phyloP scores from a whole-genome alignment of 1,139 yeast genomes.

The Candida tropicalis region DNA sequence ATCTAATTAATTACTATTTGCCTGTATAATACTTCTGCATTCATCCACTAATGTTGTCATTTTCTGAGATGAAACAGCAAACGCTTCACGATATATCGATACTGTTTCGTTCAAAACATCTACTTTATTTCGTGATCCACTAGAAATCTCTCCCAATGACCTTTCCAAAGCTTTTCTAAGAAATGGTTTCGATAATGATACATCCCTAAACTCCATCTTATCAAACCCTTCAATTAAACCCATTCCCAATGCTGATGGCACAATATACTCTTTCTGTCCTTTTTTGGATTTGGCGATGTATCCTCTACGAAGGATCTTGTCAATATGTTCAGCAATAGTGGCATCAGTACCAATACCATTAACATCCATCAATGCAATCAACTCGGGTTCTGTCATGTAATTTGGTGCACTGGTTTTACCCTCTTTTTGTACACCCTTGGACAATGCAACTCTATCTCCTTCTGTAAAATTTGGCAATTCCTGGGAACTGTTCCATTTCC shows the following conservation, averaged over 20 bases:
- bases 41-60: slow-evolving; percentile 28
- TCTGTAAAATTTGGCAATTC: slow-evolving; percentile 65
- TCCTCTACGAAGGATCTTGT: slow-evolving; percentile 67
- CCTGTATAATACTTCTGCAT: slow-evolving; percentile 21
- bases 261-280: slow-evolving; percentile 42
- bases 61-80: slow-evolving; percentile 39
- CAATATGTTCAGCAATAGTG: slow-evolving; percentile 97
- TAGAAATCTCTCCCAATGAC: slow-evolving; percentile 66
- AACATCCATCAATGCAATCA: slow-evolving; percentile 91
- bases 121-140: slow-evolving; percentile 57
- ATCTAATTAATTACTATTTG: slow-evolving; percentile 3
- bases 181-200: slow-evolving; percentile 87
- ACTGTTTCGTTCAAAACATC: slow-evolving; percentile 62
- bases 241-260: slow-evolving; percentile 85
- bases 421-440: slow-evolving; percentile 59
- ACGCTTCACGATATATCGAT: slow-evolving; percentile 65
- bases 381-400: slow-evolving; percentile 87
- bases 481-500: slow-evolving; percentile 72
- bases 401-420: slow-evolving; percentile 83
- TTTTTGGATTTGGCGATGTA: slow-evolving; percentile 59
- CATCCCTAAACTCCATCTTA: slow-evolving; percentile 66
- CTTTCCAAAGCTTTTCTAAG: slow-evolving; percentile 76
- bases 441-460: slow-evolving; percentile 58
- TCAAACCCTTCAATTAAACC: slow-evolving; percentile 91
- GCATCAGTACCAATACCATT: slow-evolving; percentile 99